Percentiles rank a stretch among this genome's conserved stretches.
phyloP scores from a whole-genome alignment of 768 basidiomycete species.

The Floccularia luteovirens region DNA sequence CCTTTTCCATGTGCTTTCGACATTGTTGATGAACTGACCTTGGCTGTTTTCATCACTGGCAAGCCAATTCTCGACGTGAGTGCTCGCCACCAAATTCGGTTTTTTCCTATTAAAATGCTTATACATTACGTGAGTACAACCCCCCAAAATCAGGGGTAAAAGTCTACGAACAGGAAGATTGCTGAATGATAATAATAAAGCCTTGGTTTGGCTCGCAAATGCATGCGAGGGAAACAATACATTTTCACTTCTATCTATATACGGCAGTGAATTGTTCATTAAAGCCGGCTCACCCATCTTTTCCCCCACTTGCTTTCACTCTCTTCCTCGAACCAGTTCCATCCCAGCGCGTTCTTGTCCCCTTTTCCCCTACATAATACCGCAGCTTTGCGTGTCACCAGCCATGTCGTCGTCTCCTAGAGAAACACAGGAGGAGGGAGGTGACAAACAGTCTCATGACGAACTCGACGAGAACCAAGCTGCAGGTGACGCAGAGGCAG shows the following conservation, averaged over 20 bases:
- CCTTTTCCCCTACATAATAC: slow-evolving; percentile 16
- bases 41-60: slow-evolving; percentile 10
- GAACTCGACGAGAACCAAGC: slow-evolving; percentile 45
- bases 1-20: slow-evolving; percentile 19
- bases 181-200: slow-evolving; percentile 50
- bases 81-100: slow-evolving; percentile 24
- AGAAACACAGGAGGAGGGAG: slow-evolving; percentile 42
- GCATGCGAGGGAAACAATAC: slow-evolving; percentile 68
- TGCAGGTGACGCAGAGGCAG: slow-evolving; percentile 29
- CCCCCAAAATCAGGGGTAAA: slow-evolving; percentile 54
- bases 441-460: slow-evolving; percentile 50
- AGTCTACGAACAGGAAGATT: slow-evolving; percentile 41
- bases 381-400: slow-evolving; percentile 19
- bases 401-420: slow-evolving; percentile 58
- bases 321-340: slow-evolving; percentile 33
- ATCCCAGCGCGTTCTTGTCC: slow-evolving; percentile 19
- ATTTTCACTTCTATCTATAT: slow-evolving; percentile 54
- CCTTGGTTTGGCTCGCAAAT: slow-evolving; percentile 46
- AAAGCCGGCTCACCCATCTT: slow-evolving; percentile 63
- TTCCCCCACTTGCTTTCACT: slow-evolving; percentile 50
- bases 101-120: slow-evolving; percentile 22
- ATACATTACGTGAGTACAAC: slow-evolving; percentile 53
- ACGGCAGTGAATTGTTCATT: slow-evolving; percentile 68
- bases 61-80: slow-evolving; percentile 15
- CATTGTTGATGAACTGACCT: slow-evolving; percentile 7